Evolutionary conservation across 148 eudicot species (phyloP), one percentile per base, ranked within the genome.

Genomic region (Rhododendron kiyosumense): DNA sequence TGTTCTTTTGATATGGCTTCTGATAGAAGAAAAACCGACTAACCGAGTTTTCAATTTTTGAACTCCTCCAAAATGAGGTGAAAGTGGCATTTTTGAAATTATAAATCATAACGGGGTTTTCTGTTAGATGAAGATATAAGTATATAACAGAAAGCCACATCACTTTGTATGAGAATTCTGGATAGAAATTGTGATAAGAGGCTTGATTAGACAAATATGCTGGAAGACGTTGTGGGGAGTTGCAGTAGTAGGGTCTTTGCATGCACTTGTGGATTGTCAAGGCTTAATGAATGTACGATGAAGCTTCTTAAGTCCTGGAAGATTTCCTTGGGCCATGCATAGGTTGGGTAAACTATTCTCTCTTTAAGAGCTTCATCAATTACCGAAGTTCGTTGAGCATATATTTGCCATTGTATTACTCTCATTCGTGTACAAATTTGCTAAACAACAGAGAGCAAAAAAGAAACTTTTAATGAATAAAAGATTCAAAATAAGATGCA

Each of bases 321-420:
- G 43, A 61, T 87, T 77, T 81, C 87, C 65, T 77, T 77, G 26
- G 81, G 81, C 79, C 36, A 18, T 77, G 89, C 67, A 84, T 79
- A 85, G 88, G 17, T 85, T 85, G 69, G 51, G 80, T 88, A 74
- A 54, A 63, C 38, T 51, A 34, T 49, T 71, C 32, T 24, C 63
- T 38, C 46, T 22, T 30, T 83, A 28, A 73, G 85, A 45, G 63
- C 67, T 71, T 46, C 26, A 26, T 65, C 63, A 24, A 7, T 83
- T 46, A 13, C 30, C 3, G 41, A 65, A 45, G 26, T 69, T 69
- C 78, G 20, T 43, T 5, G n/a, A 28, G 0, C 48, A 80, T 69
- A 11, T 36, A 75, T 82, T 38, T 20, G 49, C n/a, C 43, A 28
- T 30, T 82, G 88, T 45, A 15, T 74, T 51, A 52, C 45, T 51